Conservation (phyloP, 1,139 yeast genomes). For the Pichia terricola region DNA sequence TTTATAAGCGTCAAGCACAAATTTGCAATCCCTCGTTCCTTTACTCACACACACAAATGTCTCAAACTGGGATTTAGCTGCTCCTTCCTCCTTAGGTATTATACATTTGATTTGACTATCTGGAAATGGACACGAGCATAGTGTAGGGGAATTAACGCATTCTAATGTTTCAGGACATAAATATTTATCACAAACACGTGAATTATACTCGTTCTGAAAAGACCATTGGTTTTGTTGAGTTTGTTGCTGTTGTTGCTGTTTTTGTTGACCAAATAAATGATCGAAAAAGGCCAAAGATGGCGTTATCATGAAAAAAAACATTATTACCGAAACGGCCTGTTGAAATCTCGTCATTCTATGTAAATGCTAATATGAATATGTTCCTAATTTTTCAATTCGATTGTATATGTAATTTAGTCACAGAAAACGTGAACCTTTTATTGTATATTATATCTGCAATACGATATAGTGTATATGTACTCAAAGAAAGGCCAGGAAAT, state of each 20-base stretch:
- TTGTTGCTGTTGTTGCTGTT: conserved; percentile 24
- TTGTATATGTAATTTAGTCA: too few relatives aligned
- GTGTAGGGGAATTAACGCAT: conserved; percentile 60
- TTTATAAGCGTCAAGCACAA: conserved; percentile 47
- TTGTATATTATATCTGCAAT: too few relatives aligned
- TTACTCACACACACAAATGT: conserved; percentile 65
- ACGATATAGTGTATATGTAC: too few relatives aligned
- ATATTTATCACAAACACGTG: conserved; percentile 50
- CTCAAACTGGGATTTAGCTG: conserved; percentile 30
- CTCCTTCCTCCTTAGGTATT: conserved; percentile 37
- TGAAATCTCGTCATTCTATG: neutral
- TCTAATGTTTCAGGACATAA: conserved; percentile 74
- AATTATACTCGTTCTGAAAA: conserved; percentile 16
- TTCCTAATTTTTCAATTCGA: too few relatives aligned
- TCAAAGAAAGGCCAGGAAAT: too few relatives aligned
- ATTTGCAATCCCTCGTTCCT: conserved; percentile 61
- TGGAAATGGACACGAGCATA: conserved; percentile 89
- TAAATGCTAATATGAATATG: too few relatives aligned
- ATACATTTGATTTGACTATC: conserved; percentile 74
- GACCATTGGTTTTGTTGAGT: conserved; percentile 27
- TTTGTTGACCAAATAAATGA: conserved; percentile 19
- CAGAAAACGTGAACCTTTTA: too few relatives aligned
- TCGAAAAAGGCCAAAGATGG: conserved; percentile 12
- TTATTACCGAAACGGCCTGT: neutral
- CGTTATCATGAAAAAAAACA: neutral